A percentile compares a stretch with the other conserved stretches of the same genome.
phyloP scores from a whole-genome alignment of 169 alveolate genomes.

The Eimeria tenella region DNA sequence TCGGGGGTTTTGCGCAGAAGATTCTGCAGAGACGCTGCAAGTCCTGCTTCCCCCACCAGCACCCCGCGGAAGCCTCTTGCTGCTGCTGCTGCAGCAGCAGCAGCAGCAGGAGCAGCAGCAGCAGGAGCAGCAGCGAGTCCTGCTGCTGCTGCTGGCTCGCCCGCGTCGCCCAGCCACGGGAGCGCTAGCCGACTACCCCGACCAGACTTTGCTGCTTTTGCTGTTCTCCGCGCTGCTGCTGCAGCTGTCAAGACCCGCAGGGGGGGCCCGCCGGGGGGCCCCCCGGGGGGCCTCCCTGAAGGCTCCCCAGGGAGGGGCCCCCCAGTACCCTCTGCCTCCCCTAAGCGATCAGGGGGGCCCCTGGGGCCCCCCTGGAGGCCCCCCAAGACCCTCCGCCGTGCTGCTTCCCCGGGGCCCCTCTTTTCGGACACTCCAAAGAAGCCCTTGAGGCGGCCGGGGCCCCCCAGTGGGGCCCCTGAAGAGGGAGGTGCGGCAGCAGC shows the following conservation, averaged over 20 bases:
- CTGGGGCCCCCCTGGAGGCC: constrained; percentile 17
- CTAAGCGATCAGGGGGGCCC: background rate
- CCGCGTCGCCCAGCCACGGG: too few relatives aligned
- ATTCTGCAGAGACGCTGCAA: background rate
- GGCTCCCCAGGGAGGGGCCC: background rate
- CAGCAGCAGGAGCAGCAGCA: background rate
- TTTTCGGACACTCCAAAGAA: background rate
- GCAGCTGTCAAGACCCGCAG: constrained; percentile 15
- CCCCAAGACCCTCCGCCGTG: background rate
- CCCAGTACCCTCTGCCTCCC: background rate
- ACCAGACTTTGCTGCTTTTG: constrained; percentile 1
- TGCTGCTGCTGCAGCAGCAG: background rate
- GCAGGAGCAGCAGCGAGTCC: background rate
- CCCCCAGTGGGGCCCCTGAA: background rate
- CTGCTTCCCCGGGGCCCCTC: background rate
- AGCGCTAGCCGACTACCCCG: background rate
- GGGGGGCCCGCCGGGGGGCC: background rate
- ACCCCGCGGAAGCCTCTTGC: background rate
- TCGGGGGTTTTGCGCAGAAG: background rate
- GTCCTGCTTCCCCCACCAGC: background rate
- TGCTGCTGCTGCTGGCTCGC: background rate
- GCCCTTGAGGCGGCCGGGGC: background rate
- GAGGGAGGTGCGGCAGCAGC: background rate
- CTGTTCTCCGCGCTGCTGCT: constrained; percentile 33
- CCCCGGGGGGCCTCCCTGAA: background rate